Evolutionary conservation across 129 eudicot species (phyloP).

Genomic region (Deinandra increscens): DNA sequence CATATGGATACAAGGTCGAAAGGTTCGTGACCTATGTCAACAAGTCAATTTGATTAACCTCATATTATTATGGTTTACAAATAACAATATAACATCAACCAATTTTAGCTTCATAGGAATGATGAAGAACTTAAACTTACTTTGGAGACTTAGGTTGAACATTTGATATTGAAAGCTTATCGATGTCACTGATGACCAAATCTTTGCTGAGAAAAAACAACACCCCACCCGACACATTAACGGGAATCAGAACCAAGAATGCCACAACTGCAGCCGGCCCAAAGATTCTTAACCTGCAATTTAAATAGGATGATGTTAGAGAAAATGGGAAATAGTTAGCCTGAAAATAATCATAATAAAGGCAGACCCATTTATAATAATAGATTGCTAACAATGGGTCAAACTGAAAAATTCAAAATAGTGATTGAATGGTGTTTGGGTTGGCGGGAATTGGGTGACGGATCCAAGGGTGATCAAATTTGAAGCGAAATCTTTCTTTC

Average conservation of each 20-base stretch:
- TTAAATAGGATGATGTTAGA: conserved; percentile 5
- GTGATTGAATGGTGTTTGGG: too few relatives aligned
- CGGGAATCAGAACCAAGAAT: conserved; percentile 43
- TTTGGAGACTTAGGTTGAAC: conserved; percentile 38
- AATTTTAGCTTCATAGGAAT: neutral
- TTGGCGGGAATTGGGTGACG: too few relatives aligned
- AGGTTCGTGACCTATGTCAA: neutral
- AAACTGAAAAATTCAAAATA: neutral
- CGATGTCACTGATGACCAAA: conserved; percentile 41
- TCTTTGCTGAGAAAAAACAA: conserved; percentile 33
- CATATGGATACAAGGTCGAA: neutral
- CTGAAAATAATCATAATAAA: neutral
- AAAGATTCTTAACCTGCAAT: conserved; percentile 39
- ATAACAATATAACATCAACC: neutral
- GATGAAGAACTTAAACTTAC: conserved; percentile 28
- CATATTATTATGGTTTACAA: neutral
- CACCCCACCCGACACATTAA: conserved; percentile 37
- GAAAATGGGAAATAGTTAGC: neutral
- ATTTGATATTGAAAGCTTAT: conserved; percentile 49
- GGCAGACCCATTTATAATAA: neutral
- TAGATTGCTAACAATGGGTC: neutral
- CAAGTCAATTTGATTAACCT: neutral
- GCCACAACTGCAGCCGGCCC: conserved; percentile 35
- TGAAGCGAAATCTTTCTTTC: too few relatives aligned
- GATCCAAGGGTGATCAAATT: too few relatives aligned